Evolutionary conservation across 345 rosid species (phyloP).

Genomic region (Syzygium grande): DNA sequence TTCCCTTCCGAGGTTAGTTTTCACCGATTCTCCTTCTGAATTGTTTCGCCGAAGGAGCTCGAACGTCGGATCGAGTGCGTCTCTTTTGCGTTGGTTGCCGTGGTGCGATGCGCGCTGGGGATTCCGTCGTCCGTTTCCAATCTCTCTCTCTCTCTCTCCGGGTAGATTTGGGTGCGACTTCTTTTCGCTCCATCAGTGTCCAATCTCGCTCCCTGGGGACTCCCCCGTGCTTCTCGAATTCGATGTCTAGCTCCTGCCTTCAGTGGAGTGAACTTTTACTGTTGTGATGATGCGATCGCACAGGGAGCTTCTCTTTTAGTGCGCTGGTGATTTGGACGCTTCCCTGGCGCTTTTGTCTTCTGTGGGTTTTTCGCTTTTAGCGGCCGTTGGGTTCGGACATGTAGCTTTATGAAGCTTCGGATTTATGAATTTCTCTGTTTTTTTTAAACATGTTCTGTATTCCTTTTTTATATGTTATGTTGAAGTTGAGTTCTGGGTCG

Average conservation of each 20-base stretch:
- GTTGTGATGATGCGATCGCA: background rate
- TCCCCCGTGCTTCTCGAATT: background rate
- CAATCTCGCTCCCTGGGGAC: no score
- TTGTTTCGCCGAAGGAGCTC: background rate
- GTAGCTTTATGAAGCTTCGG: background rate
- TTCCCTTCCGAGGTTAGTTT: conserved; percentile 73
- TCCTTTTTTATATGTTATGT: background rate
- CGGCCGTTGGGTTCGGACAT: background rate
- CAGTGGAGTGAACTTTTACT: background rate
- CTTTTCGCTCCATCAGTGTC: no score
- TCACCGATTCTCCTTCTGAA: background rate
- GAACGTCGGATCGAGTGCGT: background rate
- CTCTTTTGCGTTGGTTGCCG: background rate
- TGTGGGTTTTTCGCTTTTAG: background rate
- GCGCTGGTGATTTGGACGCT: background rate
- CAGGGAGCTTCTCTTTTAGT: background rate
- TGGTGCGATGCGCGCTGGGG: background rate
- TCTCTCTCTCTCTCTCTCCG: background rate
- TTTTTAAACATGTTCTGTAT: background rate
- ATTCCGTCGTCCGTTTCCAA: background rate
- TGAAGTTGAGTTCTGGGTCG: background rate
- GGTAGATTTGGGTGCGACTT: background rate
- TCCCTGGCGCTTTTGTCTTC: background rate
- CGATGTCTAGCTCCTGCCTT: background rate
- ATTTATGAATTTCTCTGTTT: background rate